Evolutionary conservation across 192 early-diverging fungal species (phyloP).

Genomic region (Mortierella hygrophila): DNA sequence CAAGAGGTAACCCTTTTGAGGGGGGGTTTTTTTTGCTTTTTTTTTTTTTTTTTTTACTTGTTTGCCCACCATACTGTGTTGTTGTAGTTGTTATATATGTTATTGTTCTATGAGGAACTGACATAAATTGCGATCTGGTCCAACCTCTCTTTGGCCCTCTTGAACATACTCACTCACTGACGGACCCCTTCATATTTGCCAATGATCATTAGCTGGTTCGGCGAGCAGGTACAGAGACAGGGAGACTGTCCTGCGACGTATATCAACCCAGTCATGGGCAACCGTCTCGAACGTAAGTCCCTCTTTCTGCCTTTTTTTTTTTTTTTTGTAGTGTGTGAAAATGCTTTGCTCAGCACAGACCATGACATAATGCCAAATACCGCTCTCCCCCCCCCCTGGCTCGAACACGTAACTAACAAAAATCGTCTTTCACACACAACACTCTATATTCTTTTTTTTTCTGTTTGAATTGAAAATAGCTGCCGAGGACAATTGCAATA

Average conservation of each 20-base stretch:
- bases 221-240: conserved; percentile 8
- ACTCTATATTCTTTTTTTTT: background rate
- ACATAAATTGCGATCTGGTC: background rate
- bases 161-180: background rate
- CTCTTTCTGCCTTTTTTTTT: background rate
- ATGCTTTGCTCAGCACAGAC: background rate
- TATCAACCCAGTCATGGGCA: conserved; percentile 37
- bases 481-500: conserved; percentile 18
- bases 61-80: background rate
- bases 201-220: conserved; percentile 26
- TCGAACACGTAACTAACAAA: background rate
- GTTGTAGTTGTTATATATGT: background rate
- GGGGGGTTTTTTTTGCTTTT: background rate
- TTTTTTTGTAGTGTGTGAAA: background rate
- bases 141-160: background rate
- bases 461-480: conserved; percentile 10
- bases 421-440: background rate
- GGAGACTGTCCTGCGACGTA: conserved; percentile 22
- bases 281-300: conserved; percentile 47
- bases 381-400: background rate
- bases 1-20: conserved; percentile 34
- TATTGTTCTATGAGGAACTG: background rate
- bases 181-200: background rate
- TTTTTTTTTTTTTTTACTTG: background rate
- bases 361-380: background rate